These are phyloP conservation scores for Mycena vulgaris DNA, from an alignment of 768 basidiomycete genomes.

Conservation along the genomic window DNA sequence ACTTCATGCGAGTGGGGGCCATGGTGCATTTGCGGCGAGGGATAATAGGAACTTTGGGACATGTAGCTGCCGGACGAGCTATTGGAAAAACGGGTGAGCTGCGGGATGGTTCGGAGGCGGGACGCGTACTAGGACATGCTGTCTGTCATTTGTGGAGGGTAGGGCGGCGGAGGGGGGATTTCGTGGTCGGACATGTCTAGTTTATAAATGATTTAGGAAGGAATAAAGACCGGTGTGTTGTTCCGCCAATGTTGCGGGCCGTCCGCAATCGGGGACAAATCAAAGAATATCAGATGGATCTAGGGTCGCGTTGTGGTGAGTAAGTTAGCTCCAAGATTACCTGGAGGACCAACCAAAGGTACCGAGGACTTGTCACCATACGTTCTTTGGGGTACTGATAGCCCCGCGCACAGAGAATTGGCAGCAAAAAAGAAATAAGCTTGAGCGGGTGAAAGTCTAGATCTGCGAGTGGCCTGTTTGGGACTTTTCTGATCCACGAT, in stretches of 20 bases:
- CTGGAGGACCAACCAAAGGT: background rate
- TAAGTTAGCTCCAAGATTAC: background rate
- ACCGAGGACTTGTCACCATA: background rate
- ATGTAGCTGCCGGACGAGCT: conserved; percentile 61
- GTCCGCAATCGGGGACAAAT: conserved; percentile 30
- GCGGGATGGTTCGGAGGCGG: background rate
- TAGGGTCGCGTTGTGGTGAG: conserved; percentile 35
- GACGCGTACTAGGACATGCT: conserved; percentile 69
- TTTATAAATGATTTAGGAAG: conserved; percentile 36
- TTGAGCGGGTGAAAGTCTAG: background rate
- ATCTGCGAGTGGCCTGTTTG: background rate
- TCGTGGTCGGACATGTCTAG: conserved; percentile 47
- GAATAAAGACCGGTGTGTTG: conserved; percentile 20
- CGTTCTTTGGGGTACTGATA: background rate
- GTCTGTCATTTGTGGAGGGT: conserved; percentile 58
- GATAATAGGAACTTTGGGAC: conserved; percentile 58
- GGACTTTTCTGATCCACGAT: conserved; percentile 8
- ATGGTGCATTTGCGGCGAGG: conserved; percentile 56
- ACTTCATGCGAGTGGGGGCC: conserved; percentile 65
- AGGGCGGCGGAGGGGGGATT: conserved; percentile 53
- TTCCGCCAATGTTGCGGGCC: background rate
- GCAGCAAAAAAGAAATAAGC: background rate
- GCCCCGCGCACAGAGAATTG: background rate
- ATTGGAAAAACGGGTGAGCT: conserved; percentile 41
- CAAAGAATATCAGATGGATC: conserved; percentile 34